These are phyloP conservation scores for Trichophyton simii DNA, from an alignment of 2,329 filamentous ascomycete genomes.

Conservation along the genomic window DNA sequence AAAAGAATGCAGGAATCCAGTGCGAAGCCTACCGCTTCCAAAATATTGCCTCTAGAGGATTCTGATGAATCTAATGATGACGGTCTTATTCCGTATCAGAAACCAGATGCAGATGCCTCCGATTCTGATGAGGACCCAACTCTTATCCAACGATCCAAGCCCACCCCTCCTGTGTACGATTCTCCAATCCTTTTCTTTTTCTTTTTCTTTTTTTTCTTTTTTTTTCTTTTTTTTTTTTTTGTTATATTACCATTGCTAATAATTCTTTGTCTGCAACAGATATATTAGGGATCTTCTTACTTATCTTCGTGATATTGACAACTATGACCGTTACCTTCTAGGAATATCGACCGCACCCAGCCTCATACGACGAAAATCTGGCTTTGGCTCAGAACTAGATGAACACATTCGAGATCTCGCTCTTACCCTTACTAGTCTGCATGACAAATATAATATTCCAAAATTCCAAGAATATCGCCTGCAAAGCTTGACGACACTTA, in stretches of 20 bases:
- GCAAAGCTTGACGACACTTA: conserved; percentile 68
- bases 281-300: conserved; percentile 77
- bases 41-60: conserved; percentile 46
- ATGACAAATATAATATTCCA: conserved; percentile 73
- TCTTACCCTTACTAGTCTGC: conserved; percentile 60
- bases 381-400: conserved; percentile 75
- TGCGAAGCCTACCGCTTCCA: conserved; percentile 17
- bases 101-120: conserved; percentile 75
- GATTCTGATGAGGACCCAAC: conserved; percentile 92
- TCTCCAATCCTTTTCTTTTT: conserved; percentile 10
- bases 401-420: conserved; percentile 76
- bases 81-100: conserved; percentile 64
- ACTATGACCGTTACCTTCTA: conserved; percentile 71
- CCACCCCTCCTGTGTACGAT: conserved; percentile 59
- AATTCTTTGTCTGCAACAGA: conserved; percentile 16
- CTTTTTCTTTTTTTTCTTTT: conserved; percentile 5
- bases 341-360: conserved; percentile 63
- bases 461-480: conserved; percentile 63
- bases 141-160: conserved; percentile 68
- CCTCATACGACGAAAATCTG: conserved; percentile 76
- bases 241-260: conserved; percentile 9
- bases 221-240: neutral
- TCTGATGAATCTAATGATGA: conserved; percentile 48
- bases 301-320: conserved; percentile 68
- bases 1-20: conserved; percentile 5